These are phyloP conservation scores for Arthrobotrys pseudoclavata DNA, from an alignment of 2,329 filamentous ascomycete genomes.

Conservation along the genomic window DNA sequence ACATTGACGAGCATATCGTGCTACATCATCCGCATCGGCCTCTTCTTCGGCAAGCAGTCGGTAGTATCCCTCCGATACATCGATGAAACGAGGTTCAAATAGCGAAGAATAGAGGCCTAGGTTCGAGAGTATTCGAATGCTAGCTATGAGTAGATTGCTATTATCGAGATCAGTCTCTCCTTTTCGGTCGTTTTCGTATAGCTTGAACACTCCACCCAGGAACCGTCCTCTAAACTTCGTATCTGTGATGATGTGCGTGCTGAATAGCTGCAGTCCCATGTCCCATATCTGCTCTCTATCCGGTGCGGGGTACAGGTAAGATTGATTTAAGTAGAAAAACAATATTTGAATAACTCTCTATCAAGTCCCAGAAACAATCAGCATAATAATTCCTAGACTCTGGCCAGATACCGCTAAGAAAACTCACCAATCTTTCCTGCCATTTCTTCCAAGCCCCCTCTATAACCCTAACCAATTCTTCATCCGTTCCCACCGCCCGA, in stretches of 20 bases:
- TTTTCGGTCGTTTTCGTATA: conserved; percentile 80
- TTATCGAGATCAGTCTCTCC: conserved; percentile 72
- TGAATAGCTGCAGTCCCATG: conserved; percentile 82
- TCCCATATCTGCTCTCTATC: conserved; percentile 79
- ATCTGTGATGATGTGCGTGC: conserved; percentile 73
- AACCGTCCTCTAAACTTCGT: conserved; percentile 70
- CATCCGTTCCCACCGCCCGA: conserved; percentile 70
- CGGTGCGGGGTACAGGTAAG: conserved; percentile 82
- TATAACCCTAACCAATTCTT: conserved; percentile 75
- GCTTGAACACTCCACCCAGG: conserved; percentile 79
- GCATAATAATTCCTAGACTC: neutral
- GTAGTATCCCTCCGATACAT: conserved; percentile 77
- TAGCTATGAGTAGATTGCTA: conserved; percentile 76
- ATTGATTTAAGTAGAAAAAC: conserved; percentile 94
- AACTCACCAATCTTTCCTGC: conserved; percentile 79
- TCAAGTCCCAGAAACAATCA: conserved; percentile 12
- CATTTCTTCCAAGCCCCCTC: conserved; percentile 80
- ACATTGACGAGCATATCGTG: conserved; percentile 80
- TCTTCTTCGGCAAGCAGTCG: conserved; percentile 77
- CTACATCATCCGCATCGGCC: conserved; percentile 74
- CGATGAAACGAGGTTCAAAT: conserved; percentile 83
- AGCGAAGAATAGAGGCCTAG: conserved; percentile 81
- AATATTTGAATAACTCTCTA: conserved; percentile 84
- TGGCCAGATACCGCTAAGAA: neutral
- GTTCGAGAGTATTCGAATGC: conserved; percentile 86